These are phyloP conservation scores for Zymoseptoria passerinii DNA, from an alignment of 2,329 filamentous ascomycete genomes.

Conservation along the genomic window DNA sequence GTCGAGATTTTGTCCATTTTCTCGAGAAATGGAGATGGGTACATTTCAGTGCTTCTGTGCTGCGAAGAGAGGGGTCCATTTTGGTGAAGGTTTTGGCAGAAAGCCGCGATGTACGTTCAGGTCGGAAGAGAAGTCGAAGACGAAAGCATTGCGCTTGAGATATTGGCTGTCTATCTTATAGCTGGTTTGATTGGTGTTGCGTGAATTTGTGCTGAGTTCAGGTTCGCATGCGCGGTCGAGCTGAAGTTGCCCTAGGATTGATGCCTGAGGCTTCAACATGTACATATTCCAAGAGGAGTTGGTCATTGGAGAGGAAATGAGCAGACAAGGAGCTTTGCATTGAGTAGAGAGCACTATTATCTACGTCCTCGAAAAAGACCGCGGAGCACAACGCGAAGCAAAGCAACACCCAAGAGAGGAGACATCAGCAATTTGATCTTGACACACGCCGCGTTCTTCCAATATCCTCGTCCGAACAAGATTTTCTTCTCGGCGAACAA, in stretches of 20 bases:
- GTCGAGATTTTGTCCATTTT: slow-evolving; percentile 23
- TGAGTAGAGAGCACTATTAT: slow-evolving; percentile 6
- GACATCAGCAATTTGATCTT: slow-evolving; percentile 9
- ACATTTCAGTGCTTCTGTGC: slow-evolving; percentile 31
- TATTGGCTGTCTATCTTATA: background rate
- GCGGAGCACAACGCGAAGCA: background rate
- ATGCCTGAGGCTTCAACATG: background rate
- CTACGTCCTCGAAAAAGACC: slow-evolving; percentile 1
- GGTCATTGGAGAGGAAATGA: slow-evolving; percentile 3
- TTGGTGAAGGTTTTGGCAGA: slow-evolving; percentile 15
- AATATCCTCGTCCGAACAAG: background rate
- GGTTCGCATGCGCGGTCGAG: background rate
- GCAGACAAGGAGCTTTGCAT: slow-evolving; percentile 1
- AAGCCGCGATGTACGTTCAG: background rate
- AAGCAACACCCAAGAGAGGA: slow-evolving; percentile 5
- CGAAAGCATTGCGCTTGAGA: background rate
- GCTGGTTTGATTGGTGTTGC: background rate
- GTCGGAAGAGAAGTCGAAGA: background rate
- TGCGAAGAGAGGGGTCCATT: slow-evolving; percentile 37
- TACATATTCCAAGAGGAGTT: background rate
- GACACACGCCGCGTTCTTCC: background rate
- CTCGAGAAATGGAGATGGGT: background rate
- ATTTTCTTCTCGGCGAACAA: background rate
- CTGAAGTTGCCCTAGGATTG: background rate
- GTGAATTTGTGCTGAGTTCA: background rate